Base-by-base conservation (phyloP, 106 monocot species). In the Dendrobium huoshanense region DNA sequence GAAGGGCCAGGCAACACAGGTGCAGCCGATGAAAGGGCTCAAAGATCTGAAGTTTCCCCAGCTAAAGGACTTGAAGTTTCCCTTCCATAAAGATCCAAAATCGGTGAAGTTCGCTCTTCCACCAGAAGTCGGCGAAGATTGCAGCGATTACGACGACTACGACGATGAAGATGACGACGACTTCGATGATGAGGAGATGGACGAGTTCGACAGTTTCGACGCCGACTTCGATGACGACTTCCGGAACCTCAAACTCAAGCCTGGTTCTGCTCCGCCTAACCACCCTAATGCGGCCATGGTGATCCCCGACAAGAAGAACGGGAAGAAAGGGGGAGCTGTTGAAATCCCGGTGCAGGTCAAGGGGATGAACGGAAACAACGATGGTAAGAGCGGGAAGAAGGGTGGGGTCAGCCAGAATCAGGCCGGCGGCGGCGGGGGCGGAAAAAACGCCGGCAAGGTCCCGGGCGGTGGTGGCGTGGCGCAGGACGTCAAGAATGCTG, bases 11-110 rank as follows among this genome's bases (percentile, higher is more conserved):
- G 40, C 20, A 45, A 49, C 82, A 1, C 22, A 20, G 75, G 51
- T 78, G 49, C 88, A 87, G 75, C 83, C 82, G 77, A 81, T 81
- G 79, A 83, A 87, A 65, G 84, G 81, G 67, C 72, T 95, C 75
- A 87, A 86, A 67, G 89, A 89, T 77, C 31, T 86, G 70, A 85
- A 92, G 77, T 64, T 90, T 13, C 85, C 88, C 33, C 90, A 90
- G 58, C 44, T 88, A 41, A 90, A 92, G 75, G 91, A 88, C 61
- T 44, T 87, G 77, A 86, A 91, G 80, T 29, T 93, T 5, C 88
- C 88, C 8, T 84, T 82, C 76, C 70, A 81, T 20, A 89, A 90
- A 54, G 81, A 87, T 42, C 87, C 80, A 37, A 92, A 90, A 77
- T 79, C 86, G 5, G 95, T 92, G 68, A 88, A 89, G 84, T 90